Evolutionary conservation across 192 early-diverging fungal species (phyloP).

Genomic region (Rhizophagus clarus): DNA sequence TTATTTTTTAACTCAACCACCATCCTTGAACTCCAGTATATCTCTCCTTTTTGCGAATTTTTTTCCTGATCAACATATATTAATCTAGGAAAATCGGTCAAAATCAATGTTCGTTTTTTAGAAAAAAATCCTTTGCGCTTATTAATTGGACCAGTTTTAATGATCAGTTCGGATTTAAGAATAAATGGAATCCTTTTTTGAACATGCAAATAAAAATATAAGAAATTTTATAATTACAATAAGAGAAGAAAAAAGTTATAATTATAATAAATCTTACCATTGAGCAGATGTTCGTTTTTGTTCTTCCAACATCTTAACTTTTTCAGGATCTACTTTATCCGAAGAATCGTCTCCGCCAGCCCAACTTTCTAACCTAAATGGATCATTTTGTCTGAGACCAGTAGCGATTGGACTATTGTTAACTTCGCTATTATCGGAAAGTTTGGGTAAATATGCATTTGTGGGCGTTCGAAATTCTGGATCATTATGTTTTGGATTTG

Average conservation of each 20-base stretch:
- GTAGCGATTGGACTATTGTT: slow-evolving; percentile 20
- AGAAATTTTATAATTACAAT: neutral
- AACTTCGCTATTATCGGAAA: slow-evolving; percentile 23
- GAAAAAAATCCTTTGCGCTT: slow-evolving; percentile 60
- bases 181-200: slow-evolving; percentile 44
- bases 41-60: slow-evolving; percentile 56
- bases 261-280: slow-evolving; percentile 21
- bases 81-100: slow-evolving; percentile 71
- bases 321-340: slow-evolving; percentile 30
- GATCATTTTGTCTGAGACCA: slow-evolving; percentile 41
- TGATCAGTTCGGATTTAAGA: slow-evolving; percentile 57
- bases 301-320: slow-evolving; percentile 23
- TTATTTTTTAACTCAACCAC: slow-evolving; percentile 62
- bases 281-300: slow-evolving; percentile 29
- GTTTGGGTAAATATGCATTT: slow-evolving; percentile 33
- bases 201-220: slow-evolving; percentile 11
- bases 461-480: slow-evolving; percentile 38
- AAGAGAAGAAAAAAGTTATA: neutral
- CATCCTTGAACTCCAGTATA: slow-evolving; percentile 58
- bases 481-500: slow-evolving; percentile 38
- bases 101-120: slow-evolving; percentile 62
- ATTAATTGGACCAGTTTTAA: slow-evolving; percentile 58
- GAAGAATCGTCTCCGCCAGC: slow-evolving; percentile 7
- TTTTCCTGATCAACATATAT: slow-evolving; percentile 65
- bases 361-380: slow-evolving; percentile 38